Conservation (phyloP, 805 yeast species). For the Ogataea henricii region DNA sequence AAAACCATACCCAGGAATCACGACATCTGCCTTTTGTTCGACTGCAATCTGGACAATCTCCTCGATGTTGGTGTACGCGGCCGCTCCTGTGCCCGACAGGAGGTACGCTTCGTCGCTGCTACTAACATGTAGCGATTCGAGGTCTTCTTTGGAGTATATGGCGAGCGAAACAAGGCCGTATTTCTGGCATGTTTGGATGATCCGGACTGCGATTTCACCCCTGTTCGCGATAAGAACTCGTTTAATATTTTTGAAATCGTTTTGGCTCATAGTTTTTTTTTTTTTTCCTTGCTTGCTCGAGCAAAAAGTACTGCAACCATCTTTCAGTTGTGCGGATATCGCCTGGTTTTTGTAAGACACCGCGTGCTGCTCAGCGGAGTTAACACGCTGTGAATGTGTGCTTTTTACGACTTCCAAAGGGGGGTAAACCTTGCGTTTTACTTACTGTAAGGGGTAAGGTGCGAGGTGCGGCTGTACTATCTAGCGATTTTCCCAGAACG, state of each 20-base stretch:
- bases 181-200: constrained; percentile 84
- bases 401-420: no score
- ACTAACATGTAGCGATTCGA: constrained; percentile 82
- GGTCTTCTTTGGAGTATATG: constrained; percentile 87
- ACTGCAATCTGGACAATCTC: constrained; percentile 86
- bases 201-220: constrained; percentile 96
- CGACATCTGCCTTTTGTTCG: constrained; percentile 82
- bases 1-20: constrained; percentile 97
- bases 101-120: constrained; percentile 81
- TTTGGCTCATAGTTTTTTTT: not conserved
- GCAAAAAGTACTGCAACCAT: no score
- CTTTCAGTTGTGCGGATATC: no score
- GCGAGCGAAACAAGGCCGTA: constrained; percentile 79
- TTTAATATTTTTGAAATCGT: constrained; percentile 37
- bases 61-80: constrained; percentile 84
- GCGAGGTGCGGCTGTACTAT: not conserved
- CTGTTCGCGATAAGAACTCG: constrained; percentile 91
- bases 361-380: no score
- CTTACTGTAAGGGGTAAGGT: no score
- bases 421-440: no score
- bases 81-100: constrained; percentile 77
- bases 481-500: not conserved
- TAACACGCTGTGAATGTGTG: no score
- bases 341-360: no score
- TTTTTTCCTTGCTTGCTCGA: not conserved